phyloP scores from a whole-genome alignment of 73 alveolate genomes.

The Paramecium caudatum region DNA sequence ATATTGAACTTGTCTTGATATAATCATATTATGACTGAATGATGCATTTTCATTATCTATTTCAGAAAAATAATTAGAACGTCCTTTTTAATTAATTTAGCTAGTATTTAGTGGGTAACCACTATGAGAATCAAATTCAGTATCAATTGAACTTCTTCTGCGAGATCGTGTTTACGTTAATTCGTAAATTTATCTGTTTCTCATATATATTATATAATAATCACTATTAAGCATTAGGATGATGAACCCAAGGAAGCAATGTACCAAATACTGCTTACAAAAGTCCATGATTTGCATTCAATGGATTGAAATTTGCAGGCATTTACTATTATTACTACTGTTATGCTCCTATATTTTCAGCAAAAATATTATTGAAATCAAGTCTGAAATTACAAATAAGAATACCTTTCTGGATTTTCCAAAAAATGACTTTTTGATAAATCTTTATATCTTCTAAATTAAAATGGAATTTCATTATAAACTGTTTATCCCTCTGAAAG shows the following conservation, averaged over 20 bases:
- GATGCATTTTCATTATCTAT: slow-evolving; percentile 19
- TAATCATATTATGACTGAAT: slow-evolving; percentile 24
- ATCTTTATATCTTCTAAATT: slow-evolving; percentile 52
- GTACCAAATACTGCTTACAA: slow-evolving; percentile 53
- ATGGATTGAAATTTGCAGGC: slow-evolving; percentile 44
- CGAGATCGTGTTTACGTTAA: not conserved
- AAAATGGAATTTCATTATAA: slow-evolving; percentile 40
- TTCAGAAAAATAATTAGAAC: not conserved
- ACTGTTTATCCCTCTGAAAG: not conserved
- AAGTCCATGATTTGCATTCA: slow-evolving; percentile 52
- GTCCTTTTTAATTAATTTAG: not conserved
- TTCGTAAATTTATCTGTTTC: slow-evolving; percentile 11
- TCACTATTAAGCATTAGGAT: slow-evolving; percentile 58
- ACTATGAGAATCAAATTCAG: not conserved
- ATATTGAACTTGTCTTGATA: not conserved
- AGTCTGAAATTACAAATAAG: not conserved
- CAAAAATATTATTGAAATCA: slow-evolving; percentile 52
- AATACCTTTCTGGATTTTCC: slow-evolving; percentile 62
- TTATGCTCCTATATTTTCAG: slow-evolving; percentile 53
- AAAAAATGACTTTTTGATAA: slow-evolving; percentile 13
- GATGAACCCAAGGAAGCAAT: slow-evolving; percentile 57
- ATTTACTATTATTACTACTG: not conserved
- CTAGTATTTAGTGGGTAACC: not conserved
- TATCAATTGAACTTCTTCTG: not conserved
- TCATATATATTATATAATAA: slow-evolving; percentile 33